A percentile compares a stretch with the other conserved stretches of the same genome.
Evolutionary conservation across 2,329 filamentous ascomycete genomes (phyloP).

Genomic region (Aspergillus sp.): DNA sequence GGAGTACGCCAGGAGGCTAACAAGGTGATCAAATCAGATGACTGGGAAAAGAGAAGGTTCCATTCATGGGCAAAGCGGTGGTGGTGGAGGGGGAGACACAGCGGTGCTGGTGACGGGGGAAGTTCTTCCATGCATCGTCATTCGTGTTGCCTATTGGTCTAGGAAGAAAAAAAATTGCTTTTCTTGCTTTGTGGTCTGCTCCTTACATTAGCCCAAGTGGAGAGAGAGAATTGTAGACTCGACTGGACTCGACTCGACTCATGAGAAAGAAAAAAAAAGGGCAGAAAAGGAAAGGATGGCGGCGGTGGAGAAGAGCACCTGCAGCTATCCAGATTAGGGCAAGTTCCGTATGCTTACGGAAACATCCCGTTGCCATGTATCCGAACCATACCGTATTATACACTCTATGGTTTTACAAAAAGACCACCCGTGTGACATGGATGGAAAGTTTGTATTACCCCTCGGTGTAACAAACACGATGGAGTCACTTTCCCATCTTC

Average conservation of each 20-base stretch:
- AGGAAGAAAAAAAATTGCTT: neutral
- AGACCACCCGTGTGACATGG: neutral
- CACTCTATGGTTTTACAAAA: neutral
- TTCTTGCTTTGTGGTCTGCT: neutral
- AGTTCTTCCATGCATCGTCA: neutral
- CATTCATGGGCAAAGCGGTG: neutral
- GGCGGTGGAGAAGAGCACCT: slow-evolving; percentile 1
- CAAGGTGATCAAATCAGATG: neutral
- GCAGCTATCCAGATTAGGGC: neutral
- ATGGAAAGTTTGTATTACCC: neutral
- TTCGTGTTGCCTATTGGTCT: neutral
- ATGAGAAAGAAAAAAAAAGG: neutral
- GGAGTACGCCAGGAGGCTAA: neutral
- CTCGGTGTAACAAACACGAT: neutral
- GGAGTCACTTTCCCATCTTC: neutral
- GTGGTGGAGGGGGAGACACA: neutral
- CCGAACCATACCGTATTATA: neutral
- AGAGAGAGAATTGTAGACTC: slow-evolving; percentile 1
- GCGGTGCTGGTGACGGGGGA: neutral
- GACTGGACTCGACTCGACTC: neutral
- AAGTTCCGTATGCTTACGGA: neutral
- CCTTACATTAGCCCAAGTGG: neutral
- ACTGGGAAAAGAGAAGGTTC: neutral
- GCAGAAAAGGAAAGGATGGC: neutral
- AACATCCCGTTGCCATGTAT: neutral